Percentiles rank a stretch among this genome's conserved stretches.
phyloP scores from a whole-genome alignment of 441 rosid species.

The Metrosideros polymorpha region DNA sequence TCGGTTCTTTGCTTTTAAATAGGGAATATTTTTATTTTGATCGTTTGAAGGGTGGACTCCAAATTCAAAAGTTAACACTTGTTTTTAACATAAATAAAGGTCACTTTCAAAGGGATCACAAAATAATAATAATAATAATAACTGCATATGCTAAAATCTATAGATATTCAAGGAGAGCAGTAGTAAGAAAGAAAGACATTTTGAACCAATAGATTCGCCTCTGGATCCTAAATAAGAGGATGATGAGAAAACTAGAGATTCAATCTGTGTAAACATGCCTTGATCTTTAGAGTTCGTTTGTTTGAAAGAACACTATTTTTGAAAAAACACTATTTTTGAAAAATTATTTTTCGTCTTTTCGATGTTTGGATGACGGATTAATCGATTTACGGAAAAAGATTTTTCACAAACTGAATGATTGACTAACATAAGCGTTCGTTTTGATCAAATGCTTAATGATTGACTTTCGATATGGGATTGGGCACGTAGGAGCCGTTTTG shows the following conservation, averaged over 20 bases:
- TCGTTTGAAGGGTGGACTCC: background rate
- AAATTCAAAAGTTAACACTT: background rate
- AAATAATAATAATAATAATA: background rate
- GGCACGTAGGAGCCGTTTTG: too few relatives aligned
- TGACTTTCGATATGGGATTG: too few relatives aligned
- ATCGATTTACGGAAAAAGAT: too few relatives aligned
- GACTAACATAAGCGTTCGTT: too few relatives aligned
- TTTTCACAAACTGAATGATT: too few relatives aligned
- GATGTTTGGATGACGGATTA: too few relatives aligned
- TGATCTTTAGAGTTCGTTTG: background rate
- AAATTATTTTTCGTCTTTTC: too few relatives aligned
- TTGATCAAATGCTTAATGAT: too few relatives aligned
- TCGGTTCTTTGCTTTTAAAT: background rate
- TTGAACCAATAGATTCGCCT: background rate
- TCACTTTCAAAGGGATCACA: background rate
- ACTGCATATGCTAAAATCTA: background rate
- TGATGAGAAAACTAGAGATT: background rate
- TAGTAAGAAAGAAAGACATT: background rate
- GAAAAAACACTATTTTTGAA: too few relatives aligned
- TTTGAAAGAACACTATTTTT: background rate
- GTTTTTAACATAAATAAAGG: background rate
- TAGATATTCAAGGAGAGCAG: background rate
- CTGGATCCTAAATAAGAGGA: background rate
- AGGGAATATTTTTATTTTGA: background rate
- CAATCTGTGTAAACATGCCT: background rate